These are phyloP conservation scores for Stachybotrys elegans DNA, from an alignment of 2,329 filamentous ascomycete species.

Conservation along the genomic window DNA sequence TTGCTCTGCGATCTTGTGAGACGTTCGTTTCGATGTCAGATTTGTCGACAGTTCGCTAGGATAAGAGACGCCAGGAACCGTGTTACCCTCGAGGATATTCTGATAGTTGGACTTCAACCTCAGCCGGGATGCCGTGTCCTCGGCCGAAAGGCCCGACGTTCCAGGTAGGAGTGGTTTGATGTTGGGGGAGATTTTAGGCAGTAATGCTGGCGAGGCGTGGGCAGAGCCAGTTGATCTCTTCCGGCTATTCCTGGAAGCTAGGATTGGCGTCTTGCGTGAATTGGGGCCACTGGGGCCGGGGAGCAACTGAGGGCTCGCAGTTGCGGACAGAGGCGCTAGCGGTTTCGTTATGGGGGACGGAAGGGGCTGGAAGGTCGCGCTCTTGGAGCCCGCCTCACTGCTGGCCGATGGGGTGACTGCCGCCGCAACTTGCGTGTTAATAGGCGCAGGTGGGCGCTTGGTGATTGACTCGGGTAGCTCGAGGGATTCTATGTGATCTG, in stretches of 20 bases:
- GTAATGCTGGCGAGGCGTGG: constrained; percentile 78
- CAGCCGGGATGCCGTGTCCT: constrained; percentile 64
- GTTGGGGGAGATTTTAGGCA: constrained; percentile 86
- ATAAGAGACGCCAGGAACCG: constrained; percentile 83
- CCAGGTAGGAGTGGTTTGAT: constrained; percentile 85
- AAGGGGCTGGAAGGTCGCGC: constrained; percentile 42
- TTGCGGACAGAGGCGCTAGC: constrained; percentile 44
- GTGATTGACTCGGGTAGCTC: constrained; percentile 68
- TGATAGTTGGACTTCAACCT: constrained; percentile 97
- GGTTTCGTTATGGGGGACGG: constrained; percentile 44
- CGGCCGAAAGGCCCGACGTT: constrained; percentile 43
- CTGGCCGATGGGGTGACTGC: constrained; percentile 27
- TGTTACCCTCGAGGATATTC: constrained; percentile 90
- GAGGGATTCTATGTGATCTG: constrained; percentile 52
- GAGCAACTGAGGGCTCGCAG: constrained; percentile 58
- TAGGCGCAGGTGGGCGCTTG: constrained; percentile 18
- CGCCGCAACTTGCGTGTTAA: constrained; percentile 38
- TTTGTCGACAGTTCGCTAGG: constrained; percentile 89
- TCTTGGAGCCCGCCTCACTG: constrained; percentile 41
- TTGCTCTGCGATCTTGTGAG: constrained; percentile 97
- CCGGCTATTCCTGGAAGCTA: constrained; percentile 54
- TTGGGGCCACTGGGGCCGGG: constrained; percentile 45
- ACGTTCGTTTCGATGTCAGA: constrained; percentile 91
- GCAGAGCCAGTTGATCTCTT: constrained; percentile 71
- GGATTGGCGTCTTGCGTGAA: constrained; percentile 48